phyloP scores from a whole-genome alignment of 768 basidiomycete species.

The Mrakia blollopis region DNA sequence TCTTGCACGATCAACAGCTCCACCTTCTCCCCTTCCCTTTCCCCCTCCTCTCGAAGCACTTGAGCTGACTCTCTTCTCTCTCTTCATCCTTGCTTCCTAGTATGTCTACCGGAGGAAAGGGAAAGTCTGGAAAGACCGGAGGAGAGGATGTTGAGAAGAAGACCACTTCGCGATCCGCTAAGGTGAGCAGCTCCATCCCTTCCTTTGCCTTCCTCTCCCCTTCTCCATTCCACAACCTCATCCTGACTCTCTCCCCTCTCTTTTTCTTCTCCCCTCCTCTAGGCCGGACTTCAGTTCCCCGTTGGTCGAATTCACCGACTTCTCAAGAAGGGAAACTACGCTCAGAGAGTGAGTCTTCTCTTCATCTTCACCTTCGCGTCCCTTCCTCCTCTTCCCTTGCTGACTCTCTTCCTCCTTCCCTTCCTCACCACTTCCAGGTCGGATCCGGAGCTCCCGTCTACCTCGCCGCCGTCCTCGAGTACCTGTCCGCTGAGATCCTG shows the following conservation, averaged over 20 bases:
- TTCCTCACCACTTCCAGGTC: constrained; percentile 44
- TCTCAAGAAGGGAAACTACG: constrained; percentile 34
- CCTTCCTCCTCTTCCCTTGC: neutral
- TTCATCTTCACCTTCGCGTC: neutral
- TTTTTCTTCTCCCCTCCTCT: neutral
- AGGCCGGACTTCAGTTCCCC: constrained; percentile 58
- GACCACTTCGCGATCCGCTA: constrained; percentile 62
- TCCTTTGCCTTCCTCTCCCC: neutral
- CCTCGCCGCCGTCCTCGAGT: constrained; percentile 84
- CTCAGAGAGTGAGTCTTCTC: constrained; percentile 51
- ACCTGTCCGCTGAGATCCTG: constrained; percentile 87
- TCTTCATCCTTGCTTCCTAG: neutral
- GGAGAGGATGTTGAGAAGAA: constrained; percentile 47
- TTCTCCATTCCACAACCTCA: neutral
- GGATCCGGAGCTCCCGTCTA: constrained; percentile 93
- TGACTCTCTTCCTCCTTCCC: neutral
- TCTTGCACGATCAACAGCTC: neutral
- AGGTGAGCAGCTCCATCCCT: constrained; percentile 31
- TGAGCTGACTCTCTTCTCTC: neutral
- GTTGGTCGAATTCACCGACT: constrained; percentile 83
- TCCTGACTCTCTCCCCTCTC: neutral
- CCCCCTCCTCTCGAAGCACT: neutral
- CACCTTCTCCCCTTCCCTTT: neutral
- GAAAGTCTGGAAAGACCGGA: constrained; percentile 45
- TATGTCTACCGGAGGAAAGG: constrained; percentile 28